Base-by-base conservation (phyloP, 495 filamentous ascomycete species). In the Xylaria telfairii region DNA sequence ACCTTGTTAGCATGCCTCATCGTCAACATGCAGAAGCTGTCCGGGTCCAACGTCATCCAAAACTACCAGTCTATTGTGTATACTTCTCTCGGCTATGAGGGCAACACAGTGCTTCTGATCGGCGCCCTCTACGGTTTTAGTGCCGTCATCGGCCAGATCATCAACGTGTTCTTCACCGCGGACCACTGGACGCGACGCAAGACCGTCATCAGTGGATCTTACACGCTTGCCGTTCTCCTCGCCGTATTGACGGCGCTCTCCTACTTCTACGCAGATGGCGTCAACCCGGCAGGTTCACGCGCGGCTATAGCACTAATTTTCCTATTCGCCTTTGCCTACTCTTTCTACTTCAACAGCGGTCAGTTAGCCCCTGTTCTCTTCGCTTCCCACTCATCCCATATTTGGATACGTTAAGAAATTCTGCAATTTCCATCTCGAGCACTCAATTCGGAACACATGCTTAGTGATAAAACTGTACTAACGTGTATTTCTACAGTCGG, bases 341-440 rank as follows among this genome's bases (percentile, higher is more conserved):
- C 71, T 47, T 41, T 73, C 57, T 73, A 62, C 66, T 73, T 73
- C 71, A 73, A 73, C 41, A 60, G 56, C n/a, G 34, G 56, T 60
- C 15, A 60, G 65, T 62, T 28, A 24, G 68, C 41, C 39, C 53
- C 53, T 21, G 49, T 44, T n/a, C 42, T 30, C 12, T 32, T 68
- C 12, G 26, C 49, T 21, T 7, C 56, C 34, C 30, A 4, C 4
- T 60, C 13, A 17, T 60, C n/a, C 30, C 30, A 60, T 24, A 41
- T 57, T 39, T 41, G n/a, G 30, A 26, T n/a, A 13, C 1, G 5
- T 41, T 41, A 60, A 41, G 32, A n/a, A 60, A 39, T 24, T 41
- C 34, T n/a, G 1, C 17, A 37, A 41, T 24, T 39, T 4, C 5
- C 7, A 41, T 41, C 30, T 57, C 34, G 34, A 39, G 32, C 24